phyloP scores from a whole-genome alignment of 2,329 filamentous ascomycete genomes.

The Immersiporthe knoxdaviesiana region DNA sequence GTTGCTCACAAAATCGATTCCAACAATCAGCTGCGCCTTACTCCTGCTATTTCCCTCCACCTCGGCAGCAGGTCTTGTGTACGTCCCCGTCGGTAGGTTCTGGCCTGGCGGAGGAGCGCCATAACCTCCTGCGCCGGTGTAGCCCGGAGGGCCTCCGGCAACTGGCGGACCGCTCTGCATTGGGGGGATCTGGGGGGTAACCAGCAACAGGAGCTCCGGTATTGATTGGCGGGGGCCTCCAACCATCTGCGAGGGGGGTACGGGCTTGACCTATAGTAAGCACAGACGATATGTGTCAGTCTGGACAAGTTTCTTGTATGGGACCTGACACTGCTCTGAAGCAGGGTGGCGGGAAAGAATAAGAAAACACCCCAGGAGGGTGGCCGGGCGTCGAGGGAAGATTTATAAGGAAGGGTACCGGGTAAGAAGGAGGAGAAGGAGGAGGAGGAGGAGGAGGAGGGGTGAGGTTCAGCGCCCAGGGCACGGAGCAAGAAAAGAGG shows the following conservation, averaged over 20 bases:
- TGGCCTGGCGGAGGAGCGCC: constrained; percentile 46
- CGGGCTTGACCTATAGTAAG: constrained; percentile 48
- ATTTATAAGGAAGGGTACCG: constrained; percentile 22
- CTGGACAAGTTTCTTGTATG: constrained; percentile 31
- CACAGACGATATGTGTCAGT: not conserved
- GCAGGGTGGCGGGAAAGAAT: constrained; percentile 45
- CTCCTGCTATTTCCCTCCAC: constrained; percentile 86
- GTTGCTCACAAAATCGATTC: constrained; percentile 88
- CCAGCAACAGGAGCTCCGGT: constrained; percentile 60
- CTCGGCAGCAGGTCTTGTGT: constrained; percentile 62
- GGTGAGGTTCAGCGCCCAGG: constrained; percentile 11
- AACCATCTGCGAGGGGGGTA: constrained; percentile 63
- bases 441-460: not conserved
- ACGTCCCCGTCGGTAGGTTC: constrained; percentile 43
- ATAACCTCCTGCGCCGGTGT: constrained; percentile 48
- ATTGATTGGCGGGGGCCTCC: constrained; percentile 71
- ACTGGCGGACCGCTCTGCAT: constrained; percentile 46
- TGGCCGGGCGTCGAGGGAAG: constrained; percentile 46
- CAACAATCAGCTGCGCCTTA: constrained; percentile 97
- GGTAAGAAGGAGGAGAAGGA: not conserved
- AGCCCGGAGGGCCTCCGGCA: constrained; percentile 50
- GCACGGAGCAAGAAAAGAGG: constrained; percentile 15
- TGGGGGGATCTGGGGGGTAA: constrained; percentile 57
- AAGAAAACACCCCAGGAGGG: constrained; percentile 36
- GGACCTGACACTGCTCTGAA: constrained; percentile 55